These are phyloP conservation scores for Penicillium sp. DNA, from an alignment of 2,329 filamentous ascomycete genomes.

Conservation along the genomic window DNA sequence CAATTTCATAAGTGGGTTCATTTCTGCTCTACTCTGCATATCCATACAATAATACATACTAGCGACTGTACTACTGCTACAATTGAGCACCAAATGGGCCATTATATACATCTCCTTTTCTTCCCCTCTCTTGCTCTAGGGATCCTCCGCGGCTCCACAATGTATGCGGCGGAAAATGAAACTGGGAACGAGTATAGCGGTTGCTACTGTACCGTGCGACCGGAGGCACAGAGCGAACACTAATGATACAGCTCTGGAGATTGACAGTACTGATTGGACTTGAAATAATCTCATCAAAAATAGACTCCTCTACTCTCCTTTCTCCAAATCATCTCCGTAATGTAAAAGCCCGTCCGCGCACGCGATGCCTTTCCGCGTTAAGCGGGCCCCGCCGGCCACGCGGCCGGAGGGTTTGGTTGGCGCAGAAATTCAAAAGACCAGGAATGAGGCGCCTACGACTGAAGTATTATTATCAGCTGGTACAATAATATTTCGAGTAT, in stretches of 20 bases:
- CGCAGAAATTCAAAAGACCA: neutral
- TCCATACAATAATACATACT: too few relatives aligned
- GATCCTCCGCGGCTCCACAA: neutral
- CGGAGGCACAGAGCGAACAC: neutral
- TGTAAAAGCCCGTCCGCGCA: neutral
- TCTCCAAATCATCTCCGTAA: neutral
- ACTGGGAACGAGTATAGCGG: neutral
- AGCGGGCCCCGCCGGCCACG: slow-evolving; percentile 17
- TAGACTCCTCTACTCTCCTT: neutral
- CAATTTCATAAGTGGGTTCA: too few relatives aligned
- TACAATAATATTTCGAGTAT: neutral
- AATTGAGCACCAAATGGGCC: neutral
- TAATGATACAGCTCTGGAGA: neutral
- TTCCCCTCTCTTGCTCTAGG: neutral
- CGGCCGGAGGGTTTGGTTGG: slow-evolving; percentile 6
- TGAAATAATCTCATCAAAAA: neutral
- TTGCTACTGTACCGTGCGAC: neutral
- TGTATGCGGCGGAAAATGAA: slow-evolving; percentile 3
- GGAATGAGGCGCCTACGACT: neutral
- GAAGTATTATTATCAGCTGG: neutral
- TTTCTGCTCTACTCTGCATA: too few relatives aligned
- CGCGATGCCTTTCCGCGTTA: slow-evolving; percentile 24
- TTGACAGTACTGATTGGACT: neutral
- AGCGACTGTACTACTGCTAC: too few relatives aligned
- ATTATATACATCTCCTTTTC: neutral